Evolutionary conservation across 108 stramenopile species (phyloP), one percentile per base, ranked within the genome.

Genomic region (Nannochloropsis oceanica): DNA sequence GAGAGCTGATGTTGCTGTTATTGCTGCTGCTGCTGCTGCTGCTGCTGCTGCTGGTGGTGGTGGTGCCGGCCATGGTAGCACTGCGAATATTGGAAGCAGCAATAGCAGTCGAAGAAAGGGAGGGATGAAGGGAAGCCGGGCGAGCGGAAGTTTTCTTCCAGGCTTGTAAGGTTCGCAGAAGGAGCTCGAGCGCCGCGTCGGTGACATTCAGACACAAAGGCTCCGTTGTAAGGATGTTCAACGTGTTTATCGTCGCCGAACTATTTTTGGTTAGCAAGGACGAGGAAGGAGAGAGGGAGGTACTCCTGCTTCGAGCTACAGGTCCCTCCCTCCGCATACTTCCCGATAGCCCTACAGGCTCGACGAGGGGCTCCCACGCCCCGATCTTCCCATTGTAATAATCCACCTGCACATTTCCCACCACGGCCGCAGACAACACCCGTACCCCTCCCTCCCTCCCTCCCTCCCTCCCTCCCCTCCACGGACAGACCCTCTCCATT

Each of bases 311-410:
- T n/a, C 18, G n/a, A n/a, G 22, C n/a, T 18, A 10, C 59, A n/a
- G 59, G 59, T 7, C 22, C n/a, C 59, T 2, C 59, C 59, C 59
- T 73, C 22, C 59, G 59, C 5, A 73, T 10, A 10, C 59, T 73
- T 9, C 59, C 59, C 59, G 59, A 73, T 5, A 73, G 22, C 18
- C 0, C 59, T n/a, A 73, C 59, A 24, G 80, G 27, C 79, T 89
- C 89, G 11, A 89, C 34, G 46, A 89, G 50, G 12, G 89, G 89
- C 83, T 89, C 89, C 89, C 89, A 89, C 27, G 79, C 46, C 42
- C 89, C 89, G 10, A 43, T 44, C 2, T 79, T 82, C 0, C 79
- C 85, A 25, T 89, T 86, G 85, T 86, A 89, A 73, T 83, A 85
- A 80, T 89, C 89, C 80, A 85, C 80, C 83, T 87, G 83, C 34